phyloP scores from a whole-genome alignment of 148 eudicot genomes.

The Suaeda aralocaspica region DNA sequence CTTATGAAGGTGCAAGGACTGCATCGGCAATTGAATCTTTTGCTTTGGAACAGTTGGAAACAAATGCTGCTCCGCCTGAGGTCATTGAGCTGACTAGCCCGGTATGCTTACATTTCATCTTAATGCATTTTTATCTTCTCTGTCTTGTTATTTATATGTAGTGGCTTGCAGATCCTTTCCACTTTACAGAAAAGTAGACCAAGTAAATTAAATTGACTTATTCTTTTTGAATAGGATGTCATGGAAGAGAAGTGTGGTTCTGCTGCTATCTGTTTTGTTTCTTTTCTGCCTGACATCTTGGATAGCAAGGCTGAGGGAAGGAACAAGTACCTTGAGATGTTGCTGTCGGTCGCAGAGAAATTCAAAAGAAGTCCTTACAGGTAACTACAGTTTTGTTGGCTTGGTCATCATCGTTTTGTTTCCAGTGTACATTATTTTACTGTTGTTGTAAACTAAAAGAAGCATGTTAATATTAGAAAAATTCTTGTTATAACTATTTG shows the following conservation, averaged over 20 bases:
- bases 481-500: no score
- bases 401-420: neutral
- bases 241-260: conserved; percentile 94
- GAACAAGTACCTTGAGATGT: conserved; percentile 73
- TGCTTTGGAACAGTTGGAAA: conserved; percentile 81
- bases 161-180: neutral
- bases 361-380: conserved; percentile 93
- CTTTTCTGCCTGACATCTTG: conserved; percentile 91
- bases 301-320: conserved; percentile 94
- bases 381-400: conserved; percentile 26
- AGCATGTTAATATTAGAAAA: no score
- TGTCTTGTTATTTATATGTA: neutral
- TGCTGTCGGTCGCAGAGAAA: conserved; percentile 81
- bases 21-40: conserved; percentile 88
- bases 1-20: conserved; percentile 83
- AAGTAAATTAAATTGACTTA: neutral
- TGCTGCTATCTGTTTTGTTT: conserved; percentile 91
- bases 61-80: conserved; percentile 82
- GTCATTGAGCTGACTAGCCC: conserved; percentile 72
- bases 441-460: no score
- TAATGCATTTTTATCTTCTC: neutral
- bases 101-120: conserved; percentile 35
- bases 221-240: conserved; percentile 49
- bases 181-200: neutral
- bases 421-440: neutral